These are phyloP conservation scores for Hericium coralloides DNA, from an alignment of 768 basidiomycete species.

Conservation along the genomic window DNA sequence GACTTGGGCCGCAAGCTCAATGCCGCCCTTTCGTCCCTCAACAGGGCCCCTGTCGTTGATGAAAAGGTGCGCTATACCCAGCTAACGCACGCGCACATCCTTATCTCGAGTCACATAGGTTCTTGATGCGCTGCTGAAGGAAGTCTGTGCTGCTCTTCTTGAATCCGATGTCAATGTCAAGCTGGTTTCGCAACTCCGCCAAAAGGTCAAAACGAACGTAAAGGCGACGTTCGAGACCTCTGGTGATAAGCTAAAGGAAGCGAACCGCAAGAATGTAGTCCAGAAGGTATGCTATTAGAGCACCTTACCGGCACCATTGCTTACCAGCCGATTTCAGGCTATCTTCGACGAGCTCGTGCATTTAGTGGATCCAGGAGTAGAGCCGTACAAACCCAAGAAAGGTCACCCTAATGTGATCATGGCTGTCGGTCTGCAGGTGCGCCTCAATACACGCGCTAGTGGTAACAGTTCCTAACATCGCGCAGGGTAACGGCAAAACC, in stretches of 20 bases:
- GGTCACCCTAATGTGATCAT: conserved; percentile 92
- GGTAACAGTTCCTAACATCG: conserved; percentile 2
- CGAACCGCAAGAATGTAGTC: conserved; percentile 77
- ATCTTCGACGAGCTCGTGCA: conserved; percentile 95
- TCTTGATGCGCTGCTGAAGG: conserved; percentile 89
- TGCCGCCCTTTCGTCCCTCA: conserved; percentile 84
- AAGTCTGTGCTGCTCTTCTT: conserved; percentile 87
- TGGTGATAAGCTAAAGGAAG: conserved; percentile 68
- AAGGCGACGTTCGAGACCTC: conserved; percentile 66
- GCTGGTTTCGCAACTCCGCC: conserved; percentile 77
- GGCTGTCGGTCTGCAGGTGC: conserved; percentile 92
- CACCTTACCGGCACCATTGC: not conserved
- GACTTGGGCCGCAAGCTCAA: conserved; percentile 94
- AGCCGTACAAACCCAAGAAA: conserved; percentile 95
- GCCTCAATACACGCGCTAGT: conserved; percentile 13
- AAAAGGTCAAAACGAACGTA: conserved; percentile 87
- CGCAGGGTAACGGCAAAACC: conserved; percentile 94
- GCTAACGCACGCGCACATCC: not conserved
- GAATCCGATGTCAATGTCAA: conserved; percentile 99
- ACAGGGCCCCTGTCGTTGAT: conserved; percentile 78
- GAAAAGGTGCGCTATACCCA: conserved; percentile 57
- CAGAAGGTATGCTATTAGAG: conserved; percentile 62
- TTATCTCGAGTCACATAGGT: conserved; percentile 42
- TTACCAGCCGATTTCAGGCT: conserved; percentile 41
- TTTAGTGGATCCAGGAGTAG: conserved; percentile 91